Conservation (phyloP, 2,329 filamentous ascomycete species). For the Cladosporium austrohemisphaericum region DNA sequence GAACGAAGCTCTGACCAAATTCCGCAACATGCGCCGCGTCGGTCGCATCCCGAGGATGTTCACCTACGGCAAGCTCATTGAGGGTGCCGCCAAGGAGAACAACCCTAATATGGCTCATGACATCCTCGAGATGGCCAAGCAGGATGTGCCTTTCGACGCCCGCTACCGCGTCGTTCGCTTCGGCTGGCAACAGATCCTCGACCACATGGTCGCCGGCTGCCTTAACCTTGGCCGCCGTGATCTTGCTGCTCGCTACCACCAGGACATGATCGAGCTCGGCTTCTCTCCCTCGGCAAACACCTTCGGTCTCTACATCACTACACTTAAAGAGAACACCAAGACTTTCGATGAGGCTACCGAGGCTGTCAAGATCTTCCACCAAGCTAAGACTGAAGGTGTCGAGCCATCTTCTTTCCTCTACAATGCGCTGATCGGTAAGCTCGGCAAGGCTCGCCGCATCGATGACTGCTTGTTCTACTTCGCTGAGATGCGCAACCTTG, state of each 20-base stretch:
- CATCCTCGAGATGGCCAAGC: constrained; percentile 81
- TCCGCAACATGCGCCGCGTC: constrained; percentile 88
- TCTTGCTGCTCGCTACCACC: constrained; percentile 80
- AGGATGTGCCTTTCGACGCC: constrained; percentile 78
- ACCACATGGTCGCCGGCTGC: constrained; percentile 93
- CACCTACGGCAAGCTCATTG: constrained; percentile 93
- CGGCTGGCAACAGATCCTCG: constrained; percentile 93
- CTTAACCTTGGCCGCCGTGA: constrained; percentile 76
- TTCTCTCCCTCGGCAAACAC: constrained; percentile 93
- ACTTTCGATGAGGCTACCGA: constrained; percentile 97
- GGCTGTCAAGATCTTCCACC: constrained; percentile 94
- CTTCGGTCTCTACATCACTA: constrained; percentile 98
- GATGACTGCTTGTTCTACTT: constrained; percentile 99
- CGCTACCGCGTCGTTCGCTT: constrained; percentile 87
- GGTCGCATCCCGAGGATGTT: constrained; percentile 93
- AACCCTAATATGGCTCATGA: constrained; percentile 80
- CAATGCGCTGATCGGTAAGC: constrained; percentile 96
- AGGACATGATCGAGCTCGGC: constrained; percentile 86
- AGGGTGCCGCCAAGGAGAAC: constrained; percentile 80
- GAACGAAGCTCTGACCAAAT: constrained; percentile 74
- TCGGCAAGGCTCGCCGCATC: constrained; percentile 94
- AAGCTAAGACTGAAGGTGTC: constrained; percentile 87
- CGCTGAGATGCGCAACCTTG: constrained; percentile 88
- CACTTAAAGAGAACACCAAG: constrained; percentile 92
- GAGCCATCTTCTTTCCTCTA: constrained; percentile 96